Evolutionary conservation across 441 rosid genomes (phyloP).

Genomic region (Adansonia grandidieri): DNA sequence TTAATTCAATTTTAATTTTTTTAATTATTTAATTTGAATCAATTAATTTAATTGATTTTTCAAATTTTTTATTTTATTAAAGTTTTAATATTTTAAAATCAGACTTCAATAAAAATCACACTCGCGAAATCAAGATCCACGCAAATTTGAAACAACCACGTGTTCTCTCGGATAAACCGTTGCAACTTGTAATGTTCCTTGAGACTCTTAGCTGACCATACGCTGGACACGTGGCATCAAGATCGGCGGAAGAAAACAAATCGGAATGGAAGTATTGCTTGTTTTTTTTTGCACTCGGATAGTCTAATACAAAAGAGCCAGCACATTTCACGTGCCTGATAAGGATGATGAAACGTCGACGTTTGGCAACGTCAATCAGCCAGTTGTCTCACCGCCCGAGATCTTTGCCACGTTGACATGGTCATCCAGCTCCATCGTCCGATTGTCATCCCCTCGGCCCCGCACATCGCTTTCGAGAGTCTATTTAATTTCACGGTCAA

Average conservation of each 20-base stretch:
- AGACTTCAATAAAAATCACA: too few species aligned
- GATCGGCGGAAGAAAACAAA: slow-evolving; percentile 26
- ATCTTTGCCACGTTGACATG: slow-evolving; percentile 40
- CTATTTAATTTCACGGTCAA: slow-evolving; percentile 4
- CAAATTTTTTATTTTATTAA: too few species aligned
- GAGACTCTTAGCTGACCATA: background rate
- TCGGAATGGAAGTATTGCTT: background rate
- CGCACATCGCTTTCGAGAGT: background rate
- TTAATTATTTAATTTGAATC: too few species aligned
- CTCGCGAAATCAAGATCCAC: too few species aligned
- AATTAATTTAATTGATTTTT: too few species aligned
- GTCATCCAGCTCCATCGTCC: slow-evolving; percentile 10
- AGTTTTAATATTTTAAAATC: too few species aligned
- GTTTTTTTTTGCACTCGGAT: background rate
- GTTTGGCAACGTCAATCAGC: slow-evolving; percentile 42
- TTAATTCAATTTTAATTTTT: too few species aligned
- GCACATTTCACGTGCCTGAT: slow-evolving; percentile 48
- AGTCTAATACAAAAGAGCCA: background rate
- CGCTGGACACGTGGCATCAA: slow-evolving; percentile 41
- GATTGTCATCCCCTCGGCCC: background rate
- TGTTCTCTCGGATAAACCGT: slow-evolving; percentile 4
- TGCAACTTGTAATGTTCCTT: background rate
- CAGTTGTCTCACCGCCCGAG: slow-evolving; percentile 47
- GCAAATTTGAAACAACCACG: background rate
- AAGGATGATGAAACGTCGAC: slow-evolving; percentile 40